Evolutionary conservation across 1,139 yeast genomes (phyloP).

Genomic region (Pichia sp.): DNA sequence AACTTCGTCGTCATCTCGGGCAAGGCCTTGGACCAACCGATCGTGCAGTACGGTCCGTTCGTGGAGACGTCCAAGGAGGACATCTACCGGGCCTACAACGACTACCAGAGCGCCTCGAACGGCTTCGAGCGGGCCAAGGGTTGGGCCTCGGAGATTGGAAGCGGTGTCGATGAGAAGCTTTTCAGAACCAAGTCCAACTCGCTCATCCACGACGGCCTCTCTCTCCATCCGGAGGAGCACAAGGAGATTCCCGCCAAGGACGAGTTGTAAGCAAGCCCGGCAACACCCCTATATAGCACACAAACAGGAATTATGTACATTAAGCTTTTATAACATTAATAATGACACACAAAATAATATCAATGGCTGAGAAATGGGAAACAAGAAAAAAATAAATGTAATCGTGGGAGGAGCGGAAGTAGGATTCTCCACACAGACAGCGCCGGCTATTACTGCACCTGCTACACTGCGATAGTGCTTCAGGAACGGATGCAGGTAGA

Average conservation of each 20-base stretch:
- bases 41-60: constrained; percentile 88
- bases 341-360: neutral
- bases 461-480: neutral
- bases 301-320: neutral
- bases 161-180: constrained; percentile 40
- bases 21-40: constrained; percentile 65
- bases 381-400: neutral
- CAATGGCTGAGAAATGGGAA: neutral
- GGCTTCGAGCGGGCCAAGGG: constrained; percentile 69
- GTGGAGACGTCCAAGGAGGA: constrained; percentile 64
- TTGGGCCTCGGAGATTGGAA: constrained; percentile 65
- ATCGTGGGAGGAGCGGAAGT: neutral
- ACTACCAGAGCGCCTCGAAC: constrained; percentile 61
- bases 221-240: constrained; percentile 3
- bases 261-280: constrained; percentile 8
- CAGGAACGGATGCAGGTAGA: neutral
- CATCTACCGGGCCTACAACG: constrained; percentile 64
- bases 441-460: neutral
- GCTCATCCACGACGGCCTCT: constrained; percentile 4
- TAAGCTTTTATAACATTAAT: neutral
- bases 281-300: no score
- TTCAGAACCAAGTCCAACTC: constrained; percentile 23
- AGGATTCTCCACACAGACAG: neutral
- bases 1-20: constrained; percentile 76
- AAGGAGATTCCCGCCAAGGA: constrained; percentile 10